Evolutionary conservation across 495 filamentous ascomycete genomes (phyloP).

Genomic region (Neurospora pannonica): DNA sequence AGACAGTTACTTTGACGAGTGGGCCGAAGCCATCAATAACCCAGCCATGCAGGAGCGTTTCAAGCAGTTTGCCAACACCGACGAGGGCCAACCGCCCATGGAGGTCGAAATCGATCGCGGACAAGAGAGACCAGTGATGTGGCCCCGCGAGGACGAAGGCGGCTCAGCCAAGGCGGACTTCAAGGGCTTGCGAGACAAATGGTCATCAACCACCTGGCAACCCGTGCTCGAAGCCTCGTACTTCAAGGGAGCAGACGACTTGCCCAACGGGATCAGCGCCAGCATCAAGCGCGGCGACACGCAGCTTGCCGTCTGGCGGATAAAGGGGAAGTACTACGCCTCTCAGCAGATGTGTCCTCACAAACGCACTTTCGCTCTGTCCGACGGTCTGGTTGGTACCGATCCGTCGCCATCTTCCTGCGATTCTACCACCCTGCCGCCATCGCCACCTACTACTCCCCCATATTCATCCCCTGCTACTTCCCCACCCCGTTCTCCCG

Average conservation of each 20-base stretch:
- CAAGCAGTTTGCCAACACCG: conserved; percentile 81
- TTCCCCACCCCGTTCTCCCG: conserved; percentile 35
- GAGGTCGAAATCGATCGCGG: conserved; percentile 67
- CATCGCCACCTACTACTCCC: neutral
- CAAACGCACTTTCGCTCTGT: conserved; percentile 84
- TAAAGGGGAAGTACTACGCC: conserved; percentile 77
- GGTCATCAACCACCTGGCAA: conserved; percentile 74
- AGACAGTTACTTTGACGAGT: conserved; percentile 88
- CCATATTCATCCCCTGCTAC: neutral
- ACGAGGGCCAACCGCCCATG: conserved; percentile 57
- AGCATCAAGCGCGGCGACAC: conserved; percentile 84
- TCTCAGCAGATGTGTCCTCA: conserved; percentile 98
- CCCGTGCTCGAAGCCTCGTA: conserved; percentile 66
- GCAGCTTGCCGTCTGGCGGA: conserved; percentile 83
- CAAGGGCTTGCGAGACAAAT: conserved; percentile 50
- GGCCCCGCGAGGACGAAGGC: conserved; percentile 51
- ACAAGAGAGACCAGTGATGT: conserved; percentile 72
- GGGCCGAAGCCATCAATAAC: conserved; percentile 74
- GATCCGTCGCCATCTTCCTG: conserved; percentile 36
- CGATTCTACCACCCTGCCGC: conserved; percentile 26
- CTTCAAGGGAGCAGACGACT: conserved; percentile 55
- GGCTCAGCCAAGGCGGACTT: conserved; percentile 59
- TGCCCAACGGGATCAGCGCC: conserved; percentile 58
- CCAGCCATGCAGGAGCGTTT: conserved; percentile 64
- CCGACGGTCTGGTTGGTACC: conserved; percentile 82